Base-by-base conservation (phyloP, 2,329 filamentous ascomycete species). In the Thielaviopsis populi region DNA sequence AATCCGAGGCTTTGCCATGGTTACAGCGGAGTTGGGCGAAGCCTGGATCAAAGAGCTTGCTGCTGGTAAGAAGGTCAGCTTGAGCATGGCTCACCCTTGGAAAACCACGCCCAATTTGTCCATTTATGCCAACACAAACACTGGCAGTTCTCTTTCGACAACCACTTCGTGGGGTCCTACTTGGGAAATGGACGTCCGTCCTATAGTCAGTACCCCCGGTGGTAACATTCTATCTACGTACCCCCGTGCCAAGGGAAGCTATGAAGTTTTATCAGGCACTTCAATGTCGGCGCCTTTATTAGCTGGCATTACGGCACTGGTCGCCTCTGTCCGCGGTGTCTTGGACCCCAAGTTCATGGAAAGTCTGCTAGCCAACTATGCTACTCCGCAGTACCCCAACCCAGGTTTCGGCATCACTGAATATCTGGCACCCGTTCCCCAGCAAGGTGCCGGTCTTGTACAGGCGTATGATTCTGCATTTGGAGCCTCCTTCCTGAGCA, bases 91-190 rank as follows among this genome's bases (percentile, higher is more conserved):
- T 0, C 74, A 77, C 63, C 74, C 75, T 0, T 56, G 68, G 0
- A 73, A 74, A 3, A 73, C 75, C 30, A 69, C 70, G 60, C 71
- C 73, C 27, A 69, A 79, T n/a, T 66, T 68, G 37, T 68, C 72
- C 54, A 66, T 68, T 41, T 43, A 42, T 13, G 22, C 37, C 61
- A 82, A 82, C 71, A 72, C 70, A 1, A 61, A 68, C 0, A 79
- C 77, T 0, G 80, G 78, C 1, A 83, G 83, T 6, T 79, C 76
- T 56, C 69, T 80, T 41, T 82, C 78, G 68, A 72, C 71, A 4
- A 84, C 74, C 70, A 81, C 79, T 50, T 79, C 77, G 5, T 86
- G 82, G 83, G 83, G 83, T 7, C 83, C 83, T 1, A 82, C 78
- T 2, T 84, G 77, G 70, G 82, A 85, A 69, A 74, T 82, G 67